Base-by-base conservation (phyloP, 441 rosid genomes). In the Biscutella laevigata region DNA sequence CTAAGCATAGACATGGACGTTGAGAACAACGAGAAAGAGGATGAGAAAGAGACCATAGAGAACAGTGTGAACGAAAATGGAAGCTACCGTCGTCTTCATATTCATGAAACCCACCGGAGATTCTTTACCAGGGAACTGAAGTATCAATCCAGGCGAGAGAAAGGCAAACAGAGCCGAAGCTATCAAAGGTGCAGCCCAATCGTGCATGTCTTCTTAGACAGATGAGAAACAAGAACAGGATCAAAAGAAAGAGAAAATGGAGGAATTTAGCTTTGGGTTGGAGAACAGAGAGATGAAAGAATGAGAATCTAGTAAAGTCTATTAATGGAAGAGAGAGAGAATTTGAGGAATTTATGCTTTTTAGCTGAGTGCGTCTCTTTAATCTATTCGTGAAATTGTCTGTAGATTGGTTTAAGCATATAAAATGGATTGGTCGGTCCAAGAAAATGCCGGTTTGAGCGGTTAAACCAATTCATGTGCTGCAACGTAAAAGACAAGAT, bases 181-280 rank as follows among this genome's bases (percentile, higher is more conserved):
- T 42, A 86, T 84, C 53, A 90, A 67, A 2, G 95, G 86, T 71
- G 79, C 84, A 20, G 87, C 95, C 97, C 97, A 89, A 40, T 86
- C 88, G 28, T 81, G 68, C 91, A 81, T 82, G 27, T 40, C 58
- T 67, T 54, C 62, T 33, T 61, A 44, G 68, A 47, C 24, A 2
- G 20, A 33, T 32, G 11, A 35, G 8, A 39, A 30, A n/a, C 28
- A 40, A 29, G 25, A 48, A 52, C 4, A 20, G 9, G 33, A 17
- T 15, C 9, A 7, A 41, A 15, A 35, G 32, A 10, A 27, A 27
- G 43, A 28, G 19, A 27, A 5, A 17, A 37, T 8, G 21, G 16
- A 39, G 15, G 54, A 51, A 40, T 32, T 41, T 12, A 11, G n/a
- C 21, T 30, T 25, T 53, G 12, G 41, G 11, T 25, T 15, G 21